phyloP scores from a whole-genome alignment of 2,329 filamentous ascomycete genomes.

The Tolypocladium tundrense region DNA sequence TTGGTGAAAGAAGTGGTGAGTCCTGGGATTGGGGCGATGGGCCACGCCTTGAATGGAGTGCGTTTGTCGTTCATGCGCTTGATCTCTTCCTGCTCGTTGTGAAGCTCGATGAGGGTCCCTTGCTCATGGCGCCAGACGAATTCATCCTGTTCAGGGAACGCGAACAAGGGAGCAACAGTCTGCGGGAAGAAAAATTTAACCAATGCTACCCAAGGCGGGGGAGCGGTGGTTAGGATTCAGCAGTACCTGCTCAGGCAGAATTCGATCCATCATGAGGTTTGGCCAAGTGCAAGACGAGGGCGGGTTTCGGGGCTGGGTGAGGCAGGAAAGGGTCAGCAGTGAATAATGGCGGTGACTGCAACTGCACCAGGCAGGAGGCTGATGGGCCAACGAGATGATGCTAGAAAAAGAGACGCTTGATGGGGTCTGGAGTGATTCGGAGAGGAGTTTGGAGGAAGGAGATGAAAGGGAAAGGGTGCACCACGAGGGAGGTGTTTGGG shows the following conservation, averaged over 20 bases:
- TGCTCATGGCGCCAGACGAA: conserved; percentile 18
- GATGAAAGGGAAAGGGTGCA: no score
- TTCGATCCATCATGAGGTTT: background rate
- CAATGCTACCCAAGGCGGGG: background rate
- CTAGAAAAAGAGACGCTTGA: no score
- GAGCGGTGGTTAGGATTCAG: background rate
- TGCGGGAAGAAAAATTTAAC: background rate
- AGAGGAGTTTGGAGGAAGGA: no score
- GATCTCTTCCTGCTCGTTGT: conserved; percentile 17
- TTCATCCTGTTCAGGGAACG: conserved; percentile 12
- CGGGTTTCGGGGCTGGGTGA: no score
- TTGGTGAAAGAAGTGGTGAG: conserved; percentile 17
- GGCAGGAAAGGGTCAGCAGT: no score
- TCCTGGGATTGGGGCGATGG: conserved; percentile 18
- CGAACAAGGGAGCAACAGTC: conserved; percentile 6
- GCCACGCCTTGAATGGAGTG: conserved; percentile 15
- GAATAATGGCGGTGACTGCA: no score
- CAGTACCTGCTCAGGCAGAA: background rate
- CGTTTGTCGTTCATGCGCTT: conserved; percentile 15
- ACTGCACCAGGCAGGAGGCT: no score
- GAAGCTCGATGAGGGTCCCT: conserved; percentile 22
- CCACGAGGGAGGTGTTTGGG: no score
- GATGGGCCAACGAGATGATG: no score
- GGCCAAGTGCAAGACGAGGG: no score
- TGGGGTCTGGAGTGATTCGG: no score